Base-by-base conservation (phyloP, 306 rosid genomes). In the Acmispon strigosus region DNA sequence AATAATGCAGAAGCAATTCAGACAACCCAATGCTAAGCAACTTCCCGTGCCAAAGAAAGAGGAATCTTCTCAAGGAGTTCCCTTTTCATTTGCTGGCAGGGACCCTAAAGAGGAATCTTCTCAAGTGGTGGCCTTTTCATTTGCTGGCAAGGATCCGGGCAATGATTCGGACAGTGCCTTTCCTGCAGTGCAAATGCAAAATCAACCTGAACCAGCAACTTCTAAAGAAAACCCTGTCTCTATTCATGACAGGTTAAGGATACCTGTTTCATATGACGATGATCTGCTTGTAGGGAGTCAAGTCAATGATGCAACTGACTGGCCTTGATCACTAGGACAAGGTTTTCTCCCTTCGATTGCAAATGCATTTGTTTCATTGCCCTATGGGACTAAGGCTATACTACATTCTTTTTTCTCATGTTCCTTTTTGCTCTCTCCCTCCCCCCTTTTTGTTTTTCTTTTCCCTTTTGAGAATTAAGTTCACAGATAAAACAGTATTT, bases 191-290 rank as follows among this genome's bases (percentile, higher is more conserved):
- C 56, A 76, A 18, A 5, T 29, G 75, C 85, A 74, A 52, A 69
- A 79, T 83, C 79, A 51, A 80, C 76, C 63, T 5, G 71, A 77
- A 56, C 84, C 48, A 41, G 66, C 85, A 36, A 84, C 83, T 45
- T 65, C 81, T 19, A 62, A 61, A 66, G 86, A 56, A 45, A 88
- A 83, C 24, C 84, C 76, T 15, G 45, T 49, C 0, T 67, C 91
- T 59, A 80, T 92, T 48, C 86, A 61, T 81, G 92, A 89, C 13
- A 88, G 96, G 70, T 71, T 92, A 74, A 85, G 98, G 84, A 32
- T 76, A 41, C 95, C 92, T 19, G 89, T 88, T 67, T 86, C 96
- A 10, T 90, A 92, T 69, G 98, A 86, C 41, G 96, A 92, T 64
- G 89, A 82, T 27, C 80, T 92, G 49, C 91, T 92, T 17, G 82